Base-by-base conservation (phyloP, 2,329 filamentous ascomycete genomes). In the Monosporascus sp. region DNA sequence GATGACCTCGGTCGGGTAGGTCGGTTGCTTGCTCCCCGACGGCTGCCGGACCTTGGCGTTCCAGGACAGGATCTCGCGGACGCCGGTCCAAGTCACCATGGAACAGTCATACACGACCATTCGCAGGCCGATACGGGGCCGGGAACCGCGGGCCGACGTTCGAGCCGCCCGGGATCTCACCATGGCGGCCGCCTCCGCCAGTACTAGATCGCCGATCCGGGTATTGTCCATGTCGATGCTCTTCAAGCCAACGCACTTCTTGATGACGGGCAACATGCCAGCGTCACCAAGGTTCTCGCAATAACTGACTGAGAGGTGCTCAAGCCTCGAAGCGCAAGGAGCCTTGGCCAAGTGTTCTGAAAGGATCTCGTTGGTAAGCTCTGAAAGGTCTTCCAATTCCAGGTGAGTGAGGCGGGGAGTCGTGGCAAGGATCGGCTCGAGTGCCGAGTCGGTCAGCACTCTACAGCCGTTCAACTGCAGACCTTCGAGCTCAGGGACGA, bases 161-260 rank as follows among this genome's bases (percentile, higher is more conserved):
- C 72, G 73, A 49, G 66, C 62, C 2, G 76, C 70, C 76, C 90
- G 87, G 50, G 77, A 76, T 52, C 85, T 83, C 17, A 96, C 82
- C 74, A 89, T 88, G n/a, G 82, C 76, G 8, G 91, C 89, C 2
- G 92, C 90, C 74, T 97, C 93, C 52, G 86, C 82, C 9, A 97
- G 82, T 5, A 89, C 85, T 2, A 96, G 80, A 64, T 97, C 90
- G 17, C 90, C 93, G 57, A 96, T 84, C 47, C 89, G 85, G 0
- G 93, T 97, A 68, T 97, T 97, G 73, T 99, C 94, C 78, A 97
- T 85, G 50, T 95, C 89, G 15, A 96, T 74, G 31, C 79, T 89
- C 47, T 77, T 77, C 15, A 97, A 78, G 15, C 74, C 78, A 0
- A 80, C 78, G 68, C 91, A 96, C 31, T 79, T 81, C 64, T 90